Evolutionary conservation across 2,329 filamentous ascomycete species (phyloP), one percentile per base, ranked within the genome.

Genomic region (Sclerotinia glacialis): DNA sequence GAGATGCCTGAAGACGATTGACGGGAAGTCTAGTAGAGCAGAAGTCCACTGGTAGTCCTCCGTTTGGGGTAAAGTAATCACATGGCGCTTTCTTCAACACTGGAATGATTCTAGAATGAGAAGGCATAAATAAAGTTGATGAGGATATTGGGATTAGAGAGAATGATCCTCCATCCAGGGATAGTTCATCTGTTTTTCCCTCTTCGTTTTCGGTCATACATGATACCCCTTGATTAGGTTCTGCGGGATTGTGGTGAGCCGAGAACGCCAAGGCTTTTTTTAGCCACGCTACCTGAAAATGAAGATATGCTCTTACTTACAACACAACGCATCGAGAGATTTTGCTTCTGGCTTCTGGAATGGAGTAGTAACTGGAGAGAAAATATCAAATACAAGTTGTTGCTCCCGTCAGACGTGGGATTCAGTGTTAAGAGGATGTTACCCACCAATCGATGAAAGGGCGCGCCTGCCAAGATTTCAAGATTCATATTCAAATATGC

Each of bases 1-100:
- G 34, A 37, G 42, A 60, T 60, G 42, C 56, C 56, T 23, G 56
- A 46, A 60, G 56, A 34, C 4, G 18, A 53, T 34, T 53, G 21
- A n/a, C 21, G 42, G 28, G 44, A 59, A 59, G 9, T 11, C 42
- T 34, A 47, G 42, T 60, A 60, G 56, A 9, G 42, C 14, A 47
- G 21, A 37, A 34, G 21, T 34, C 2, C 12, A 23, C 9, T 5
- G 21, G 21, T 26, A 34, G 21, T 34, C 2, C 12, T 37, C 9
- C 5, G 21, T 47, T 23, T 14, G 44, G 23, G n/a, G 18, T 59
- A 59, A 34, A 34, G 42, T 34, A 31, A 5, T 47, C 42, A 23
- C 16, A 28, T 16, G 34, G 37, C 26, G 28, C 26, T 34, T 21
- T 21, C 42, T 60, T 40, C 8, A 16, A n/a, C 42, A 3, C 42